Base-by-base conservation (phyloP, 148 eudicot genomes). In the Drosera capensis region DNA sequence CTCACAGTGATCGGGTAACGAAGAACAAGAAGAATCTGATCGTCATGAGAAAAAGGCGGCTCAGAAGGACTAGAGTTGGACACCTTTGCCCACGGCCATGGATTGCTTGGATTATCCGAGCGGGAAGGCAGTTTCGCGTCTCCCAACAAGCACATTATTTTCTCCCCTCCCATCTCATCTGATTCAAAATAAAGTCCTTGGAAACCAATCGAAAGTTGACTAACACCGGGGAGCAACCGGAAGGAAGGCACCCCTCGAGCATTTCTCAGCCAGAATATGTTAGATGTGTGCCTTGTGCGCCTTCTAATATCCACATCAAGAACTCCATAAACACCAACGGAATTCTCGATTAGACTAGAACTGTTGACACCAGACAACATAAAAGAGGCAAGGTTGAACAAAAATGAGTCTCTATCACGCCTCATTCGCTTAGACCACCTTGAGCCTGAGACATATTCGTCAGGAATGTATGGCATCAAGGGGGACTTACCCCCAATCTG, bases 81-180 rank as follows among this genome's bases (percentile, higher is more conserved):
- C 42, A 46, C 73, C 54, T 62, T 81, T 7, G 65, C 58, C 65
- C 78, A 71, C 11, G 58, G 67, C 85, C 88, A 76, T 29, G 82
- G 96, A 67, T 87, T 73, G 43, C 20, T 4, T 11, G 78, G 40
- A 59, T 77, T 78, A 19, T 68, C 55, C 31, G 66, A 36, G 7
- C 92, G 83, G 21, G 74, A 65, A 40, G 97, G 97, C 59, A 88
- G 59, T 68, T 75, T 64, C 11, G 97, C 46, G 29, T 43, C 66
- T 35, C 97, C 97, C 50, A 83, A 66, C 68, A 88, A 78, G 65
- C 97, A 88, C 74, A 88, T 47, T 14, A 80, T 71, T 62, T 75
- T 71, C 54, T 88, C 92, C 49, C 77, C 83, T 15, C 61, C 56
- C 23, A 62, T 71, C 28, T 63, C 62, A 14, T 66, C 50, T 0